A percentile compares a stretch with the other conserved stretches of the same genome.
phyloP scores from a whole-genome alignment of 345 rosid species.

The Salix exigua region DNA sequence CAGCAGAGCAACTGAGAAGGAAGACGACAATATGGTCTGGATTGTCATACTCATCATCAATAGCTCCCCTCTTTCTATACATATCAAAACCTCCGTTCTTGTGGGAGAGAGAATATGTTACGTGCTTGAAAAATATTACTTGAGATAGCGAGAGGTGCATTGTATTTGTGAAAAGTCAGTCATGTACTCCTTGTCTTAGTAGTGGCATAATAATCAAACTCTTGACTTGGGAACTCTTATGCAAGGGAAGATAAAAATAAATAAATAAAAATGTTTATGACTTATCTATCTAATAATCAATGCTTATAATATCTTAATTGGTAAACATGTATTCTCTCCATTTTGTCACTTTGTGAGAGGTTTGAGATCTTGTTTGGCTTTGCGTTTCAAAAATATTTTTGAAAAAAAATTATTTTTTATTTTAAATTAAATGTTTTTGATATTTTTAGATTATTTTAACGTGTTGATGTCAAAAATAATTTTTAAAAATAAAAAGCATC shows the following conservation, averaged over 20 bases:
- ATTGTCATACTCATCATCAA: background rate
- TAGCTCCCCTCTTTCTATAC: background rate
- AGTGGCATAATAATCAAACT: background rate
- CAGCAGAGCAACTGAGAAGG: background rate
- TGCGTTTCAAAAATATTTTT: too few relatives aligned
- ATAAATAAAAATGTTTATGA: background rate
- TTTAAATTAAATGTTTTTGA: too few relatives aligned
- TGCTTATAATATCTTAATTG: background rate
- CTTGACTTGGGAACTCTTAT: background rate
- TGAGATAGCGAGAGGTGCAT: background rate
- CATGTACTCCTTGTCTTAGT: background rate
- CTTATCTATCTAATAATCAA: background rate
- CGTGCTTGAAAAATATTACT: background rate
- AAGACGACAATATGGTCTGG: background rate
- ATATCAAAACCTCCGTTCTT: background rate
- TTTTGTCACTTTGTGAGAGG: background rate
- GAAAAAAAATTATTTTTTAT: too few relatives aligned
- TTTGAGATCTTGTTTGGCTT: too few relatives aligned
- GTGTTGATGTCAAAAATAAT: rapidly evolving
- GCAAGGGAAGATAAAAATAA: background rate
- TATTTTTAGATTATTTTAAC: too few relatives aligned
- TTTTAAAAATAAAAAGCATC: too few relatives aligned
- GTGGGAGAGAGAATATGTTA: background rate
- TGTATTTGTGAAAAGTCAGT: background rate
- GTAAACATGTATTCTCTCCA: background rate